Percentiles rank a stretch among this genome's conserved stretches.
Conservation (phyloP, 1,284 basidiomycete species). For the Microstroma glucosiphilum region DNA sequence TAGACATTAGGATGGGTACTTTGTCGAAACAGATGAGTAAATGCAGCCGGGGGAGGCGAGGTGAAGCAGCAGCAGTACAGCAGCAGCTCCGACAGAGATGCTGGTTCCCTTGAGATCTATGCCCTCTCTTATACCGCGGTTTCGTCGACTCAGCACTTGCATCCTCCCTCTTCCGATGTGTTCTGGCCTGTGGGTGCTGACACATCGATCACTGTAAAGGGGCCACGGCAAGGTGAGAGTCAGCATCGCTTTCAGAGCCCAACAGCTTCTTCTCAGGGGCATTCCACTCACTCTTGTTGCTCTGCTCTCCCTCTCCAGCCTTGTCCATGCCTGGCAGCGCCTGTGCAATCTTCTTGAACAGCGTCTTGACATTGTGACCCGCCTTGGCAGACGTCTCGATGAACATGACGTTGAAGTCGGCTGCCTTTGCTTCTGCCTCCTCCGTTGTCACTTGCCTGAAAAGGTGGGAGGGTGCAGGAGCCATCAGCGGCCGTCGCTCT, state of each 20-base stretch:
- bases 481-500: too few species aligned
- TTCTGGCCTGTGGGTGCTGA: conserved; percentile 9
- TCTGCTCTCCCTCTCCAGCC: conserved; percentile 19
- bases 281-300: conserved; percentile 12
- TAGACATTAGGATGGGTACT: too few species aligned
- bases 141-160: conserved; percentile 22
- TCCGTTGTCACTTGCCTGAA: conserved; percentile 89
- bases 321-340: conserved; percentile 92
- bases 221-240: background rate
- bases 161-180: conserved; percentile 11
- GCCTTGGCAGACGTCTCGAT: conserved; percentile 99
- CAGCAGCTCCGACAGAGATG: too few species aligned
- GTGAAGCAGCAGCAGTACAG: too few species aligned
- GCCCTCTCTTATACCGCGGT: background rate
- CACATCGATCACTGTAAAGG: conserved; percentile 13
- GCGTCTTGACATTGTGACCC: conserved; percentile 95
- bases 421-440: conserved; percentile 88
- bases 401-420: conserved; percentile 90
- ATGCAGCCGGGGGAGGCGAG: too few species aligned
- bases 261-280: background rate
- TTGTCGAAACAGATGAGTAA: too few species aligned
- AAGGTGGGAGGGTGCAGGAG: background rate
- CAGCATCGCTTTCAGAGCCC: background rate
- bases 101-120: too few species aligned
- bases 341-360: conserved; percentile 99